Base-by-base conservation (phyloP, 345 rosid species). In the Physaria fendleri region DNA sequence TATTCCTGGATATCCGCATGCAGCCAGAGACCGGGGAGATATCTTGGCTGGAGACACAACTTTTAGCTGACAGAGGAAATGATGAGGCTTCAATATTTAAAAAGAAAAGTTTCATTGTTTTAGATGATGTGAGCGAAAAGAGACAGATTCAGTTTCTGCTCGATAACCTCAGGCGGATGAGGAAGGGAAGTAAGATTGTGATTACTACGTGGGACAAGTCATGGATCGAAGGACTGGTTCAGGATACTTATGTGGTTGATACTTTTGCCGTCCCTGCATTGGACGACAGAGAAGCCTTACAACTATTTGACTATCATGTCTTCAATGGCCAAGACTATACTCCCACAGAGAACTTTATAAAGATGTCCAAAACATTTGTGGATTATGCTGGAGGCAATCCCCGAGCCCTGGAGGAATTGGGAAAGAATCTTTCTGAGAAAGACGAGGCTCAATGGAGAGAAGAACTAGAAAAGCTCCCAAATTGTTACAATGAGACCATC, bases 331-430 rank as follows among this genome's bases (percentile, higher is more conserved):
- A n/a, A n/a, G n/a, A n/a, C n/a, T n/a, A n/a, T n/a, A n/a, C n/a
- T n/a, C n/a, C 68, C 7, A 24, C 0, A 14, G 46, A 13, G 16
- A 38, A 24, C 0, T 56, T 25, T 2, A 10, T 4, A 0, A 0
- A 24, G 12, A 18, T 67, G 2, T 23, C 75, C 1, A 52, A 28
- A 2, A 8, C 0, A 4, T 56, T 70, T n/a, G 45, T 66, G 13
- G 14, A 23, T 5, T 51, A 69, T 52, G 77, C 58, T 34, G 11
- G 37, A 13, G 80, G 82, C 0, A 27, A 71, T 34, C 83, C 77
- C 11, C 28, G 56, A 20, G 76, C 79, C 16, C 70, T 79, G 1
- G 30, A 56, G 53, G 68, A 71, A 8, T 4, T 76, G 2, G 77
- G 79, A 10, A 55, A 62, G 1, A 56, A 28, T 25, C 30, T 76